Base-by-base conservation (phyloP, 2,329 filamentous ascomycete genomes). In the Pseudocercospora eumusae region DNA sequence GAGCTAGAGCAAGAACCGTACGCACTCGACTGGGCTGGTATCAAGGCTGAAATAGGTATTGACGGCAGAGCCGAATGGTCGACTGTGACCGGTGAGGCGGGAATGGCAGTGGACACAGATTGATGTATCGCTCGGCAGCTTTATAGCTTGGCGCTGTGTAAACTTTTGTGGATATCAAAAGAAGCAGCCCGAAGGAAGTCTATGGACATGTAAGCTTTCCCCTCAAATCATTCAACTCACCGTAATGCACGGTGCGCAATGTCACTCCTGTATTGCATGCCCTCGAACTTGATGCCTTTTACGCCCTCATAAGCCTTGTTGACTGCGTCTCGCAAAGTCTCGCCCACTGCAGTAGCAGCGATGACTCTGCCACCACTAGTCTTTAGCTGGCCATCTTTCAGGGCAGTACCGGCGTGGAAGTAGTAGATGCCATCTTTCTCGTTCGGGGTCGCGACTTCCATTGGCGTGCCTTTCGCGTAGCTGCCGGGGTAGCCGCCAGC, bases 351-450 rank as follows among this genome's bases (percentile, higher is more conserved):
- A 40, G 91, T 96, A n/a, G 92, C 88, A 15, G 93, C 93, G 73
- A 99, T 96, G 33, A 99, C 95, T 61, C 95, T 88, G 0, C 95
- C 95, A 52, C 95, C 95, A 0, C 89, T 84, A 0, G 92, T 93
- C 72, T 87, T 83, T 20, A 98, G 81, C 65, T 87, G 81, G 18
- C 79, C 80, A 36, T 86, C 83, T 20, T 80, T 80, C 15, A 91
- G 75, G 42, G 83, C 83, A 2, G 95, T 99, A 27, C 95, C 95
- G 4, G 95, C 95, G 74, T 99, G 95, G 85, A 99, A 99, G 65
- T 97, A 86, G 65, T 89, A 87, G 65, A 85, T 88, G 11, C 73
- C 73, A 64, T 78, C 76, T 40, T 75, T 66, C 11, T 76, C 74
- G 84, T 89, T 68, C 77, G 80, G 47, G 78, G 81, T 79, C 55